Evolutionary conservation across 495 filamentous ascomycete genomes (phyloP), one percentile per base, ranked within the genome.

Genomic region (Podospora anserina): DNA sequence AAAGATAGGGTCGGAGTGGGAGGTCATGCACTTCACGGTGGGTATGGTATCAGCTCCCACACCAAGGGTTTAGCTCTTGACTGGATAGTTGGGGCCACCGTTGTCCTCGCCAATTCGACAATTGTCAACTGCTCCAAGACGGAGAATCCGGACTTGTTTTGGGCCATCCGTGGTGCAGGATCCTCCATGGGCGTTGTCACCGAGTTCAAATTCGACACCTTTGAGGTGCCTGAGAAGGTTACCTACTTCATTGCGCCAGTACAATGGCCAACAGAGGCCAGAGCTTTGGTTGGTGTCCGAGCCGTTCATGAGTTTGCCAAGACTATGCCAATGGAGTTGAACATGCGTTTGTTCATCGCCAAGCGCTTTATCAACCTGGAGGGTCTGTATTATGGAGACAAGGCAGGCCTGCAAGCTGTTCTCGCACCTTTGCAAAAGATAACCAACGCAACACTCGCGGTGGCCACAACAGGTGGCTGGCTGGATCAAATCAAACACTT

Each of bases 121-220:
- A 66, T 82, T 3, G 77, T 82, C 20, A 76, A 79, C 56, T 64
- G 75, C 49, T 82, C 81, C 0, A 69, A 68, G 23, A 82, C 75
- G 0, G 78, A 81, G 68, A 81, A 82, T 70, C 64, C 76, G n/a
- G 82, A 83, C 7, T 69, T 82, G 5, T 83, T 81, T 68, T 83
- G 81, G 82, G 82, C 80, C 11, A 60, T 83, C 53, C 77, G 78
- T 23, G 82, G 81, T 5, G 81, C 82, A 0, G 82, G 82, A 23
- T 77, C 76, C 0, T 81, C 79, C 44, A 76, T 82, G 56, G 82
- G 81, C 13, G 68, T 83, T 18, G 82, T 82, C 4, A 78, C 79
- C 27, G 75, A 75, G 64, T 83, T 79, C 67, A 74, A 78, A 19
- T 80, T 82, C 70, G 77, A 79, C 54, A 83, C 82, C 1, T 83